Base-by-base conservation (phyloP, 768 basidiomycete species). In the Tylopilus felleus region DNA sequence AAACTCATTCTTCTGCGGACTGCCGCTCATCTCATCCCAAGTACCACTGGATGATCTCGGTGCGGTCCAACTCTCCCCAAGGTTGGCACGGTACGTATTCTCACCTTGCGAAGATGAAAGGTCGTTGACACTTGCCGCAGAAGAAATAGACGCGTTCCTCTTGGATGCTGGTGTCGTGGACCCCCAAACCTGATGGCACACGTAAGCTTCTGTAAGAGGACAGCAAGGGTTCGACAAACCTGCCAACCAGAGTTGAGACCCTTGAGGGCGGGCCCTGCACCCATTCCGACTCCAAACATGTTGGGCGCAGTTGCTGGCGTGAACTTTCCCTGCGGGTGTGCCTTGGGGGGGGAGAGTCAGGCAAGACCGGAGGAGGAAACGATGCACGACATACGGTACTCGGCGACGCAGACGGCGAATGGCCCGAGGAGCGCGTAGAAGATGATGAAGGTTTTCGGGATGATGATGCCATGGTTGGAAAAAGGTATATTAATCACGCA, bases 371-470 rank as follows among this genome's bases (percentile, higher is more conserved):
- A 29, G 4, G 7, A 14, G 31, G 21, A n/a, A 16, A 43, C 14
- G n/a, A 57, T 36, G 49, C 31, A 21, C 5, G 17, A 71, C 77
- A 56, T 65, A 88, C 86, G 66, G 79, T 78, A 62, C 73, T 75
- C 19, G 85, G 83, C 22, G 86, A 83, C 45, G 74, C 73, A 36
- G 81, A 72, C 0, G 87, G 85, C 3, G 87, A 87, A 62, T 80
- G 85, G 28, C 78, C 75, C 43, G 76, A 74, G 45, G 86, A 86
- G 55, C 80, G 83, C 17, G 80, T 78, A n/a, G 86, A 84, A 25
- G 86, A 85, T 51, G 79, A 81, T 31, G 87, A 86, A 39, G 84
- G 82, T 63, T 87, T 86, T 64, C 84, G 81, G 22, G 84, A 78
- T 41, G 79, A 74, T 60, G 68, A 70, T 60, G 57, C 60, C 68